These are phyloP conservation scores for Chrysanthemum makinoi DNA, from an alignment of 129 eudicot species.

Conservation along the genomic window DNA sequence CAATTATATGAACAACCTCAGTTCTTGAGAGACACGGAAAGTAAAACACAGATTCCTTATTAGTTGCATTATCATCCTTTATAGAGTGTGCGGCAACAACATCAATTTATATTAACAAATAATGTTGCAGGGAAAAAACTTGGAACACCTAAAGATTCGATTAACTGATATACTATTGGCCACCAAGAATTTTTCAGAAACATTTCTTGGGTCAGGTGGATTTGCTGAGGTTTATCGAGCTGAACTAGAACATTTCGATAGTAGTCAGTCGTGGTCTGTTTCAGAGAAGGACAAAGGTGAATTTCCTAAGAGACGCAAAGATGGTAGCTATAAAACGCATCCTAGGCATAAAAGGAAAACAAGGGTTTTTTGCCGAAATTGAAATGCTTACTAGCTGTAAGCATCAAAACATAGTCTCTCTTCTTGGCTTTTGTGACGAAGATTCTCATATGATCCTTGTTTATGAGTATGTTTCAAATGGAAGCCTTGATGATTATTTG, in stretches of 20 bases:
- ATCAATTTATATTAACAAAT: too few relatives aligned
- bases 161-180: background rate
- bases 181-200: background rate
- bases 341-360: background rate
- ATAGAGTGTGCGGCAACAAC: too few relatives aligned
- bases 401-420: background rate
- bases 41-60: too few relatives aligned
- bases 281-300: background rate
- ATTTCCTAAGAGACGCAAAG: background rate
- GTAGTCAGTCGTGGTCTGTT: background rate
- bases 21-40: too few relatives aligned
- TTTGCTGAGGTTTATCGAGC: background rate
- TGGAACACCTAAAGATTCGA: background rate
- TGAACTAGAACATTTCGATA: background rate
- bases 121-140: background rate
- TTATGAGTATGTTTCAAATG: constrained; percentile 8
- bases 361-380: background rate
- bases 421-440: constrained; percentile 12
- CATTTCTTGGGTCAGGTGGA: background rate
- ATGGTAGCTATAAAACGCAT: background rate
- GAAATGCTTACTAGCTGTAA: constrained; percentile 3
- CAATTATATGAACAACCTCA: too few relatives aligned
- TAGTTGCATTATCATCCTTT: too few relatives aligned
- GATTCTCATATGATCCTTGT: background rate
- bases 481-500: constrained; percentile 12